phyloP scores from a whole-genome alignment of 148 eudicot genomes.

The Rhododendron ovatum region DNA sequence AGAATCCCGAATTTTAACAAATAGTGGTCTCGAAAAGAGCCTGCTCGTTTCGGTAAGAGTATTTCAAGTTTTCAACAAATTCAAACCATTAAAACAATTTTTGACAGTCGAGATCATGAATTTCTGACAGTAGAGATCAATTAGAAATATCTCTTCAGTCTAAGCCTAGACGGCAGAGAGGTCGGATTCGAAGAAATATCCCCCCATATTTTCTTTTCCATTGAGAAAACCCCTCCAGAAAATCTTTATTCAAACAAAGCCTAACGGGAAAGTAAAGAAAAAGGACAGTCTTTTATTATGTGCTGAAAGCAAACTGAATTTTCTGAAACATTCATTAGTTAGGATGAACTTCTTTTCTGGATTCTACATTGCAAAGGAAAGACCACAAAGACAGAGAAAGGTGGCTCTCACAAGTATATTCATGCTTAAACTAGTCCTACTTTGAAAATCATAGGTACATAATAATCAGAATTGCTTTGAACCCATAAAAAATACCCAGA shows the following conservation, averaged over 20 bases:
- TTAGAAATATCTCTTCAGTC: background rate
- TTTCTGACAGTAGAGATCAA: background rate
- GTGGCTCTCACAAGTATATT: constrained; percentile 14
- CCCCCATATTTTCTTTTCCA: background rate
- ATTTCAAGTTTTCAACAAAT: background rate
- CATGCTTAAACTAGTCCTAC: constrained; percentile 14
- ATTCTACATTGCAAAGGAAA: constrained; percentile 11
- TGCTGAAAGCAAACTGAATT: constrained; percentile 6
- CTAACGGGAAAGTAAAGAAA: background rate
- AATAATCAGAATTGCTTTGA: background rate
- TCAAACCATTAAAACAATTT: background rate
- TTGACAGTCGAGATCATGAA: background rate
- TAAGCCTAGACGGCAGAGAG: background rate
- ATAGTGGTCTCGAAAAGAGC: background rate
- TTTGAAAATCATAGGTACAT: background rate
- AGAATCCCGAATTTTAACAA: background rate
- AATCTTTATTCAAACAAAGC: background rate
- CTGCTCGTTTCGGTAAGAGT: background rate
- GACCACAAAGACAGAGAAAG: constrained; percentile 5
- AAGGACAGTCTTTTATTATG: background rate
- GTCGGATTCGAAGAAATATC: background rate
- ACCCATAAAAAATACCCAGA: background rate
- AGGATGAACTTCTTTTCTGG: background rate
- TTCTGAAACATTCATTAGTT: background rate
- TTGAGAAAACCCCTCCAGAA: background rate